A percentile compares a stretch with the other conserved stretches of the same genome.
Evolutionary conservation across 768 basidiomycete species (phyloP).

Genomic region (Dendrothele bispora): DNA sequence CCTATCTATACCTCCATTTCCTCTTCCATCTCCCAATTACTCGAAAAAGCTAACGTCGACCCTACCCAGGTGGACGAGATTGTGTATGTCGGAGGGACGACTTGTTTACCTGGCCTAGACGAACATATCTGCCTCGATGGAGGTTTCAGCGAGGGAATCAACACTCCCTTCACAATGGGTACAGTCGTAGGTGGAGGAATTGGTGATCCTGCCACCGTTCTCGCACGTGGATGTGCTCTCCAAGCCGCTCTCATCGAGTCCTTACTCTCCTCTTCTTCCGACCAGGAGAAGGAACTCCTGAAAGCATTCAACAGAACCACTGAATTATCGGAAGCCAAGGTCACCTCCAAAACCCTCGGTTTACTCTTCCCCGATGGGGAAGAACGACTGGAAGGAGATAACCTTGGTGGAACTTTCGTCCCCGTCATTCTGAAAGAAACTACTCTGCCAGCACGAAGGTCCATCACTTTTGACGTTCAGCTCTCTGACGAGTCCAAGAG

Average conservation of each 20-base stretch:
- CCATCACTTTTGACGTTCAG: slow-evolving; percentile 56
- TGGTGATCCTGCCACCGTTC: slow-evolving; percentile 76
- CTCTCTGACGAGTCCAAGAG: slow-evolving; percentile 41
- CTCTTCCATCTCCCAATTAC: slow-evolving; percentile 50
- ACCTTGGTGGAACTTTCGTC: slow-evolving; percentile 64
- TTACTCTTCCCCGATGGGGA: slow-evolving; percentile 58
- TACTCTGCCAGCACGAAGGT: slow-evolving; percentile 64
- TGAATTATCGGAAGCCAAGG: slow-evolving; percentile 44
- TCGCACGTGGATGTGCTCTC: slow-evolving; percentile 74
- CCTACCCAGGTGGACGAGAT: slow-evolving; percentile 74
- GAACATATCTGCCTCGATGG: slow-evolving; percentile 45
- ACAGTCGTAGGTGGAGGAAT: slow-evolving; percentile 71
- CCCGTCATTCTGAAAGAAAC: slow-evolving; percentile 72
- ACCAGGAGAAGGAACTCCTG: slow-evolving; percentile 51
- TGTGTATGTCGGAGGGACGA: slow-evolving; percentile 76
- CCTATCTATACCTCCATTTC: slow-evolving; percentile 60
- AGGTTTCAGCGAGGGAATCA: slow-evolving; percentile 60
- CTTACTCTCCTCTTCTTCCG: slow-evolving; percentile 44
- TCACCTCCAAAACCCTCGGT: slow-evolving; percentile 64
- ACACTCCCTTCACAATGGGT: slow-evolving; percentile 65
- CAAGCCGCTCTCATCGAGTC: slow-evolving; percentile 65
- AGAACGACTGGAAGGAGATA: slow-evolving; percentile 34
- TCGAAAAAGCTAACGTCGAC: slow-evolving; percentile 53
- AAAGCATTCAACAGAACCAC: slow-evolving; percentile 41
- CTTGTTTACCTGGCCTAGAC: slow-evolving; percentile 74